Evolutionary conservation across 1,139 yeast genomes (phyloP), one percentile per base, ranked within the genome.

Genomic region (Sugiyamaella japonica): DNA sequence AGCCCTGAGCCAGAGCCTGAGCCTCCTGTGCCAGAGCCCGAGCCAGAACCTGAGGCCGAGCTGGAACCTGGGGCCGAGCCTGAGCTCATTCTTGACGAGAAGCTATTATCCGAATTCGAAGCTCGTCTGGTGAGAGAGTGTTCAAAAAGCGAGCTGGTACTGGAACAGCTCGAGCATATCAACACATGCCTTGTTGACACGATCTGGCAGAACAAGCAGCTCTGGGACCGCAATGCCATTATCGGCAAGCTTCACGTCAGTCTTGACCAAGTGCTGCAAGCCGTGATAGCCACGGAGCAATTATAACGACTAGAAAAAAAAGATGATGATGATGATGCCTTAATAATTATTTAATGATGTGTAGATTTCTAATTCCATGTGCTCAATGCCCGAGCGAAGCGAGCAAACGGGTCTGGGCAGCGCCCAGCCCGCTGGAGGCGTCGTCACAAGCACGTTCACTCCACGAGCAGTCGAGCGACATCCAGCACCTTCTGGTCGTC

Each of bases 101-200:
- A 48, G 13, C 63, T 59, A 5, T 57, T 80, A 1, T 61, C 58
- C 0, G 36, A 54, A 1, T 63, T 78, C 17, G 59, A 70, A 32
- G 23, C 60, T 1, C 48, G 57, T 39, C 67, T 85, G 7, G 68
- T 76, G 9, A 52, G 54, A 0, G 62, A 61, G 17, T 56, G 60
- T 45, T n/a, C 50, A 2, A 81, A 95, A 0, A 75, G 72, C 12
- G 76, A 75, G 17, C 77, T 76, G 59, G 80, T 83, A 2, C 76
- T 93, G n/a, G 95, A 88, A 56, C 75, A 78, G 57, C 74, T 93
- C 39, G 97, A 93, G 70, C 81, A 81, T 48, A 70, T 85, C 12
- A 85, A 86, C 75, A 84, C 98, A 3, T 76, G 78, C 47, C 69
- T 90, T 48, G 82, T 88, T 75, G 93, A 87, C 51, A 75, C 84